Base-by-base conservation (phyloP, 805 yeast genomes). In the Metschnikowia lunata region DNA sequence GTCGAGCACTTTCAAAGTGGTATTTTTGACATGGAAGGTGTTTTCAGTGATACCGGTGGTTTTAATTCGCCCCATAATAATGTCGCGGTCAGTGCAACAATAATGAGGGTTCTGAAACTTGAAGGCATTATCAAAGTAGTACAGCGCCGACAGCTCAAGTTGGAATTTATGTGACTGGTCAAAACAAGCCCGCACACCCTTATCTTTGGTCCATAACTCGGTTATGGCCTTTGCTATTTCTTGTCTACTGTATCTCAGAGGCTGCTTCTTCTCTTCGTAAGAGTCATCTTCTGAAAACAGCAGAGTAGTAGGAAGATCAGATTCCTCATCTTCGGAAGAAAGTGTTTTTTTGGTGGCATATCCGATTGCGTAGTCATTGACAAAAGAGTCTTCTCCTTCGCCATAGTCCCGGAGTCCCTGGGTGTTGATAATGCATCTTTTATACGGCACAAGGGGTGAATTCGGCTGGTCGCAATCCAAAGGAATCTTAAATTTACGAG, bases 11-110 rank as follows among this genome's bases (percentile, higher is more conserved):
- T 80, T 82, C 61, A 90, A 83, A 51, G 74, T 78, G 37, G 80
- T 75, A 3, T 79, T 74, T 39, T 71, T 71, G 48, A 91, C 79
- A 44, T 74, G 72, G 66, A 93, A 90, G 43, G 74, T 77, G 6
- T 93, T 85, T 62, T 91, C 96, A 1, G 95, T 85, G 42, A 93
- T 88, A 3, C 99, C 99, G 0, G 97, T 90, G 11, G 99, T 91
- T 66, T 91, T 90, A 56, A 93, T 87, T 30, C 99, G 74, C 4
- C 97, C 98, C 56, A 79, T 83, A 52, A 93, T 68, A 43, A 93
- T 89, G 63, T 93, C 99, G 43, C 76, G 80, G 63, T 91, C 88
- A 7, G 80, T 66, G 50, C 96, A 90, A 8, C 75, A 56, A 60
- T 88, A 90, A 46, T 72, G 67, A 0, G 79, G 79, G 44, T 79